These are phyloP conservation scores for Phytomonas sp. DNA, from an alignment of 208 protist species.

Conservation along the genomic window DNA sequence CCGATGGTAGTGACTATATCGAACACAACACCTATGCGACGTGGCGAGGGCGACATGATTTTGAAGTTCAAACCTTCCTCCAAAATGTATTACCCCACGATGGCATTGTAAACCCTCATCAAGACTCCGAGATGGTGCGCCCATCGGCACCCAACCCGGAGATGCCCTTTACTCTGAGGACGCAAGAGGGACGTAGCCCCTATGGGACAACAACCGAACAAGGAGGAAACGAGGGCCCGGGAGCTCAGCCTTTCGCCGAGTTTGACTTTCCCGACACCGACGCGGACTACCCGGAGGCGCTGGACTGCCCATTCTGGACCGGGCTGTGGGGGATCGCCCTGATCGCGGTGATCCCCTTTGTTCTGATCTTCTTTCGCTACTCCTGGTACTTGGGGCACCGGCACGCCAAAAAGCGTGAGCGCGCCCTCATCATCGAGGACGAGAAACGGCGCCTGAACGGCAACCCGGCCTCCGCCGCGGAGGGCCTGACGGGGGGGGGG, in stretches of 20 bases:
- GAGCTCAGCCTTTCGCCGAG: neutral
- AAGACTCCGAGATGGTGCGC: neutral
- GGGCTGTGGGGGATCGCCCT: constrained; percentile 60
- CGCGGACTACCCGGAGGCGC: neutral
- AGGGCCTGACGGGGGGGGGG: constrained; percentile 12
- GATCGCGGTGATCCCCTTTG: constrained; percentile 31
- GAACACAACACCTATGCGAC: neutral
- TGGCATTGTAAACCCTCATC: neutral
- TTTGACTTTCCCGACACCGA: neutral
- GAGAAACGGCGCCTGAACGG: constrained; percentile 50
- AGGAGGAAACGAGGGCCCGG: too few relatives aligned
- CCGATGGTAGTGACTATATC: neutral
- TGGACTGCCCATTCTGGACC: constrained; percentile 24
- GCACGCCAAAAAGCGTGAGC: constrained; percentile 40
- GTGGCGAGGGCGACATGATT: neutral
- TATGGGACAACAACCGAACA: constrained; percentile 8
- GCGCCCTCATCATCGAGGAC: constrained; percentile 41
- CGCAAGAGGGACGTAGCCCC: neutral
- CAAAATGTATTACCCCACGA: neutral
- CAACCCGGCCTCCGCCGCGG: constrained; percentile 16
- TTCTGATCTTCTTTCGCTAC: constrained; percentile 43
- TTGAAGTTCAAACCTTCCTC: neutral
- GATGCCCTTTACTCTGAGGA: neutral
- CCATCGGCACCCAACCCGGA: neutral
- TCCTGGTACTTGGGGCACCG: constrained; percentile 42